Evolutionary conservation across 805 yeast genomes (phyloP), one percentile per base, ranked within the genome.

Genomic region (Candida sithepensis): DNA sequence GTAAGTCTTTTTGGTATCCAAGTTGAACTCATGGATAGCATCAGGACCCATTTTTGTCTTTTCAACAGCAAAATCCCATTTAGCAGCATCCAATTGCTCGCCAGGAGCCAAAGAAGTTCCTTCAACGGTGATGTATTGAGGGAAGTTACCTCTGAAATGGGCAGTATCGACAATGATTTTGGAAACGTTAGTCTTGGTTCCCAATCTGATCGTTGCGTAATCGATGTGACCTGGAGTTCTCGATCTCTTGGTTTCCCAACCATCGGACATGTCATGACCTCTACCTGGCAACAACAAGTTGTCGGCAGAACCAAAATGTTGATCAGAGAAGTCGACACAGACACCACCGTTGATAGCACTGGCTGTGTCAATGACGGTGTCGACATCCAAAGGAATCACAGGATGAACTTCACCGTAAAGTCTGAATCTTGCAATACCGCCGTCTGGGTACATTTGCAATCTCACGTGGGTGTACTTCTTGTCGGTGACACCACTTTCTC

Each of bases 191-290:
- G 88, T 73, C 39, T 64, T 60, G 30, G 84, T 80, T 18, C 97
- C 97, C 45, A 92, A 76, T 57, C 84, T 80, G 49, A 92, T 78
- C 44, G 88, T 78, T 2, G 82, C 96, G 97, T 97, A 92, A 72
- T 92, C 99, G 34, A 79, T 82, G 65, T 92, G 98, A 39, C 88
- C 90, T 3, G 82, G 79, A 12, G 71, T 73, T 64, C 98, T 78
- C 2, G 97, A 89, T 65, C 99, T 81, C 58, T 79, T 81, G 21
- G 99, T 92, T 66, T 92, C 99, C 99, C 99, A 92, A 13, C 99
- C 99, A 63, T 94, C 98, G 43, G 94, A 81, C 98, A 92, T 92
- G 67, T 92, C 97, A 58, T 77, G 79, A 44, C 99, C 99, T 51
- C 97, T 81, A 14, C 98, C 98, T 2, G 97, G 97, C 46, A 92